Evolutionary conservation across 345 rosid species (phyloP).

Genomic region (Excoecaria cochinchinensis): DNA sequence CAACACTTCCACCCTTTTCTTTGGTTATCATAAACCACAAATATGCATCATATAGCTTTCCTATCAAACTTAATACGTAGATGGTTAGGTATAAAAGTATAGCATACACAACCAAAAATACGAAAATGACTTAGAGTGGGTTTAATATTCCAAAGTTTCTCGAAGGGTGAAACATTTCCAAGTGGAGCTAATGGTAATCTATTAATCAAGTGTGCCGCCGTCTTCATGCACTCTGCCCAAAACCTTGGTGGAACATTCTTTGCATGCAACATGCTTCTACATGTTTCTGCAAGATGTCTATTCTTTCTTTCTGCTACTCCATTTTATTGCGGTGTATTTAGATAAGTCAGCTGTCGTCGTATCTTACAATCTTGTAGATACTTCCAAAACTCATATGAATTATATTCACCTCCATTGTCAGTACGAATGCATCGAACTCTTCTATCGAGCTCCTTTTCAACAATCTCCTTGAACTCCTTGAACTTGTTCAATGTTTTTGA

Average conservation of each 20-base stretch:
- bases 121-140: not conserved
- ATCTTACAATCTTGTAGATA: too few relatives aligned
- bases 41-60: not conserved
- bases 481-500: not conserved
- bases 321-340: too few relatives aligned
- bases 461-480: not conserved
- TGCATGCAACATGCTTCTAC: not conserved
- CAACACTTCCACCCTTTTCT: conserved; percentile 9
- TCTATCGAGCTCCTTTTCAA: not conserved
- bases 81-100: not conserved
- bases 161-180: not conserved
- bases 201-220: not conserved
- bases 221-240: conserved; percentile 11
- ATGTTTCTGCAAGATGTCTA: not conserved
- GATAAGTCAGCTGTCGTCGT: too few relatives aligned
- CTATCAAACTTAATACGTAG: not conserved
- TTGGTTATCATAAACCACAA: not conserved
- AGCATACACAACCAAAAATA: not conserved
- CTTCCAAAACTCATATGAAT: not conserved
- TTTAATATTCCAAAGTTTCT: not conserved
- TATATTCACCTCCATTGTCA: not conserved
- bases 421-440: not conserved
- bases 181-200: not conserved
- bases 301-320: not conserved
- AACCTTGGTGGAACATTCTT: not conserved